Percentiles rank a stretch among this genome's conserved stretches.
Evolutionary conservation across 2,329 filamentous ascomycete species (phyloP).

Genomic region (Aureobasidium mangrovei): DNA sequence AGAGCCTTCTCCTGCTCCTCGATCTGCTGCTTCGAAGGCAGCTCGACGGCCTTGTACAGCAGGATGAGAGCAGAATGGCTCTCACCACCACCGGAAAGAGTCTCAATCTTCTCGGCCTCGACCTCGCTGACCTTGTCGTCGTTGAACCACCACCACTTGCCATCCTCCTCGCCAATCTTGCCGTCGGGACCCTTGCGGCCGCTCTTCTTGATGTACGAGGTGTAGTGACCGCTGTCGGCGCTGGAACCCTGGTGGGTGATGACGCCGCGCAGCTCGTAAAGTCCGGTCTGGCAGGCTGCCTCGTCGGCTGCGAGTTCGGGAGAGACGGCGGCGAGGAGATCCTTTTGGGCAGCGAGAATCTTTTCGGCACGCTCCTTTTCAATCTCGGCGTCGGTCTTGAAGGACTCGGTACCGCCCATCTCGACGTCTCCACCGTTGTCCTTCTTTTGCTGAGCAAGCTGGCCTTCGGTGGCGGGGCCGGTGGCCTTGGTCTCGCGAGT

Average conservation of each 20-base stretch:
- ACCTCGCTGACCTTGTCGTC: slow-evolving; percentile 96
- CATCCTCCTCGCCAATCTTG: slow-evolving; percentile 71
- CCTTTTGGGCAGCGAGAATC: slow-evolving; percentile 75
- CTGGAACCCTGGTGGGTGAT: slow-evolving; percentile 95
- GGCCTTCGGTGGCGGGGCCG: slow-evolving; percentile 31
- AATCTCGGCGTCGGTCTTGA: slow-evolving; percentile 89
- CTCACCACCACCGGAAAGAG: slow-evolving; percentile 82
- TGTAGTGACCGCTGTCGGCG: slow-evolving; percentile 97
- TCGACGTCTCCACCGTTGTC: slow-evolving; percentile 55
- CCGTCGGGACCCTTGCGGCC: slow-evolving; percentile 63
- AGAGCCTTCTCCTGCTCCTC: slow-evolving; percentile 23
- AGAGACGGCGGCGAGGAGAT: slow-evolving; percentile 70
- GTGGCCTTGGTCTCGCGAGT: slow-evolving; percentile 31
- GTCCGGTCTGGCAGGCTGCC: slow-evolving; percentile 81
- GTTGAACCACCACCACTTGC: slow-evolving; percentile 99
- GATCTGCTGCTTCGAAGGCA: slow-evolving; percentile 50
- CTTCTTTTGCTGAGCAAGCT: slow-evolving; percentile 39
- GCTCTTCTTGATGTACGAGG: slow-evolving; percentile 92
- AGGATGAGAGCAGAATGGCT: slow-evolving; percentile 75
- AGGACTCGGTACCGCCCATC: slow-evolving; percentile 73
- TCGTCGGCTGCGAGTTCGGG: slow-evolving; percentile 66
- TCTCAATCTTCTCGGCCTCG: slow-evolving; percentile 80
- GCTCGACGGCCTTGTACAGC: slow-evolving; percentile 65
- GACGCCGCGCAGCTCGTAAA: slow-evolving; percentile 89
- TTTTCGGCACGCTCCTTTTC: slow-evolving; percentile 74